Evolutionary conservation across 805 yeast genomes (phyloP), one percentile per base, ranked within the genome.

Genomic region (Lachancea sp.): DNA sequence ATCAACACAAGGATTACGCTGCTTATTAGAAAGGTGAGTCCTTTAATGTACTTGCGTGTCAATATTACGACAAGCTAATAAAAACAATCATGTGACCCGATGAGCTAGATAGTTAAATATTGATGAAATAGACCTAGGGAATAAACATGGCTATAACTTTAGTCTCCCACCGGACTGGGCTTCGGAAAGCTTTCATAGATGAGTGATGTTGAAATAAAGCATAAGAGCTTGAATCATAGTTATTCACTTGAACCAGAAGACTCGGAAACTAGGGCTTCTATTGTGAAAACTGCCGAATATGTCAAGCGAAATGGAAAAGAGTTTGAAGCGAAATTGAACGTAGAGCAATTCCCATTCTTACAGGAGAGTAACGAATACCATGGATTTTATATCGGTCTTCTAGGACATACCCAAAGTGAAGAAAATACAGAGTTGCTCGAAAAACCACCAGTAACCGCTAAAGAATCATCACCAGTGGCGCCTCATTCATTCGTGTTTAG

Each of bases 261-360:
- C 8, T 71, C 72, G 11, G 38, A 46, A 2, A 54, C 73, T 5
- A 64, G 68, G 49, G 72, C 71, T 13, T 72, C 77, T 16, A 81
- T 90, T 16, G 80, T 77, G 41, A 85, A 82, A 56, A 85, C 95
- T 0, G 88, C 82, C 0, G 75, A 69, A 3, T 86, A 82, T 55
- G 87, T 89, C 5, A 53, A 66, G 25, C 70, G 83, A 49, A 84
- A 86, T 56, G 96, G 95, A 0, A 55, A 60, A 1, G 67, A 74
- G 1, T 85, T 87, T 63, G 93, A 82, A 54, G 67, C 83, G 41
- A 72, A 86, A 46, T 79, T 80, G 50, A 59, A 65, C 5, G 72
- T 72, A 41, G 69, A 70, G 26, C 78, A 79, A 57, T 85, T 88
- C 60, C 67, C 74, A n/a, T 90, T 90, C 56, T 60, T 89, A 5